These are phyloP conservation scores for Ampelomyces quisqualis DNA, from an alignment of 2,329 filamentous ascomycete genomes.

Conservation along the genomic window DNA sequence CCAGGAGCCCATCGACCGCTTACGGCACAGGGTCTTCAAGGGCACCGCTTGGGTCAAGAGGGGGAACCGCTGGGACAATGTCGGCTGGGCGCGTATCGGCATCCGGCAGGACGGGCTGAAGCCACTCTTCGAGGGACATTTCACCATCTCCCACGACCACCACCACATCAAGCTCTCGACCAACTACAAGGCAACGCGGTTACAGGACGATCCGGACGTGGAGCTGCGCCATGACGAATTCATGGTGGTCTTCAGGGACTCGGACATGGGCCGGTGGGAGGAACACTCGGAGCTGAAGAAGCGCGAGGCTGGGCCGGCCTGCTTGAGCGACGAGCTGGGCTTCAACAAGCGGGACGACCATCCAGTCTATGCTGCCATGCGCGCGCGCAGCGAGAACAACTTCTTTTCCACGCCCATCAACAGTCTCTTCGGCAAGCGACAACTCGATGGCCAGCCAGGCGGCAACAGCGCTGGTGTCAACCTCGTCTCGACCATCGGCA, in stretches of 20 bases:
- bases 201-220: conserved; percentile 68
- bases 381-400: conserved; percentile 52
- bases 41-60: conserved; percentile 74
- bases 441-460: conserved; percentile 66
- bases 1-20: conserved; percentile 69
- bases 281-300: conserved; percentile 65
- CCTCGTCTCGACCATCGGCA: conserved; percentile 75
- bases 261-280: conserved; percentile 63
- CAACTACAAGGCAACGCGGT: conserved; percentile 70
- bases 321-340: conserved; percentile 70
- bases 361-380: conserved; percentile 60
- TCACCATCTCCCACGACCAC: conserved; percentile 75
- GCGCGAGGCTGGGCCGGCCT: conserved; percentile 53
- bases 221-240: conserved; percentile 63
- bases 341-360: conserved; percentile 79
- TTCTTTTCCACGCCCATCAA: conserved; percentile 63
- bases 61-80: conserved; percentile 76
- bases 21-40: conserved; percentile 79
- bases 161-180: conserved; percentile 81
- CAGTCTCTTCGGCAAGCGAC: conserved; percentile 68
- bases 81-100: conserved; percentile 83
- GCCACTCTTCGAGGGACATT: conserved; percentile 88
- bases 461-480: conserved; percentile 80
- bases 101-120: conserved; percentile 72
- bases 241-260: conserved; percentile 92